Percentiles rank a stretch among this genome's conserved stretches.
Evolutionary conservation across 164 flowering plant genomes (phyloP).

Genomic region (Nelumbo lutea): DNA sequence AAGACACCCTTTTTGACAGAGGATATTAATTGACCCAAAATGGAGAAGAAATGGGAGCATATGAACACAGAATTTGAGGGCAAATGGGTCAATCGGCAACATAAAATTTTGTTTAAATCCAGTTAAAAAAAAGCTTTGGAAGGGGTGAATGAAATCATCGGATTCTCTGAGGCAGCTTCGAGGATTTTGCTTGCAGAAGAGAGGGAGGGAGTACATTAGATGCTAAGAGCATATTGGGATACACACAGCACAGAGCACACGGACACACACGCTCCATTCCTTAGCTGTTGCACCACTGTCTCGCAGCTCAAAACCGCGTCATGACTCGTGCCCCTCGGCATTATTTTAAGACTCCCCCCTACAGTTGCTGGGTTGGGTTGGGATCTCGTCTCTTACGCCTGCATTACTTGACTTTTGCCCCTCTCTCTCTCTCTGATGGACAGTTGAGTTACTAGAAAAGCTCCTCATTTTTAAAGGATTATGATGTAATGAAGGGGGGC

Average conservation of each 20-base stretch:
- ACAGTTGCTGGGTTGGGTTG: not conserved
- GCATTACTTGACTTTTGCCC: slow-evolving; percentile 29
- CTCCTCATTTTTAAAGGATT: no score
- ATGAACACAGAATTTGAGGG: not conserved
- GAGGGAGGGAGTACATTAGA: not conserved
- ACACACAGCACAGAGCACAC: slow-evolving; percentile 17
- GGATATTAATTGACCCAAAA: not conserved
- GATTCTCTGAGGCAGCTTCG: slow-evolving; percentile 50
- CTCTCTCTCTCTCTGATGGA: not conserved
- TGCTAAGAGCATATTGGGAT: slow-evolving; percentile 1
- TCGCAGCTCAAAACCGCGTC: slow-evolving; percentile 50
- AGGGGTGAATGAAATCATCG: slow-evolving; percentile 21
- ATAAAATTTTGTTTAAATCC: not conserved
- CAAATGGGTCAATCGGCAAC: not conserved
- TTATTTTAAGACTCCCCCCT: slow-evolving; percentile 7
- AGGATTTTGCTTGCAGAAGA: slow-evolving; percentile 21
- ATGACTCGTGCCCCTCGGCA: slow-evolving; percentile 13
- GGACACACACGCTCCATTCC: slow-evolving; percentile 10
- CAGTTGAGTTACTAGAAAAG: no score
- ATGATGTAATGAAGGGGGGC: no score
- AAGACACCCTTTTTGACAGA: not conserved
- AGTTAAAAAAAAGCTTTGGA: not conserved
- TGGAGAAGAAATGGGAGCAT: not conserved
- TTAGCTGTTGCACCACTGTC: slow-evolving; percentile 57
- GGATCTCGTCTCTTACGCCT: slow-evolving; percentile 20